Conservation (phyloP, 2,329 filamentous ascomycete genomes). For the Scorias spongiosa region DNA sequence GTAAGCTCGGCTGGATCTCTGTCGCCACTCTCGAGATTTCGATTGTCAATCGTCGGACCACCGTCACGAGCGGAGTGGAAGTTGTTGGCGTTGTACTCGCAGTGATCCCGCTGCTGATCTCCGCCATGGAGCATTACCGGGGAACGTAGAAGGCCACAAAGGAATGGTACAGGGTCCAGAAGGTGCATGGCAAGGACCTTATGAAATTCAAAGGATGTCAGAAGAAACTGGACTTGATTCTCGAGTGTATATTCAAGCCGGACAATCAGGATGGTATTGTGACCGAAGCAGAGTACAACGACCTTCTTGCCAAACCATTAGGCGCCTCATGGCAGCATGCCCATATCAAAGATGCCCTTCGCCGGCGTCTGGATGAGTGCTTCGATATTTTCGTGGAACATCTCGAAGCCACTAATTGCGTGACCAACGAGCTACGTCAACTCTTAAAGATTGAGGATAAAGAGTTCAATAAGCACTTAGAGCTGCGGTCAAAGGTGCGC, state of each 20-base stretch:
- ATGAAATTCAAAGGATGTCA: slow-evolving; percentile 12
- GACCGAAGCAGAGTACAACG: slow-evolving; percentile 5
- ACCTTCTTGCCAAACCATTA: slow-evolving; percentile 11
- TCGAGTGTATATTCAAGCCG: slow-evolving; percentile 15
- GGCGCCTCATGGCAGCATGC: slow-evolving; percentile 11
- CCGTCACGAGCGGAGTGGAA: slow-evolving; percentile 11
- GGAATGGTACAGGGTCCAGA: slow-evolving; percentile 15
- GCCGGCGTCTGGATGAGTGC: slow-evolving; percentile 10
- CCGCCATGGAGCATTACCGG: slow-evolving; percentile 15
- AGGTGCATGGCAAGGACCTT: slow-evolving; percentile 13
- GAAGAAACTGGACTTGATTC: slow-evolving; percentile 10
- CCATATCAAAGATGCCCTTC: slow-evolving; percentile 9
- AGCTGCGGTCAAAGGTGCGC: slow-evolving; percentile 2
- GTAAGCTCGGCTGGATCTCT: too few relatives aligned
- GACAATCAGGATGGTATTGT: slow-evolving; percentile 12
- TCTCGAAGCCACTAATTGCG: slow-evolving; percentile 10
- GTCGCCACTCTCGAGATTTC: too few relatives aligned
- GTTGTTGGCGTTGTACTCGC: slow-evolving; percentile 18
- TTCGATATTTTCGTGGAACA: slow-evolving; percentile 13
- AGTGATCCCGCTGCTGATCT: slow-evolving; percentile 17
- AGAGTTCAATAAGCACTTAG: slow-evolving; percentile 6
- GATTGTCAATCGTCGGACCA: background rate
- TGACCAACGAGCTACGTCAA: slow-evolving; percentile 10
- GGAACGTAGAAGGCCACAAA: slow-evolving; percentile 6
- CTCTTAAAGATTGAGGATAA: slow-evolving; percentile 8